Percentiles rank a stretch among this genome's conserved stretches.
These are phyloP conservation scores for Cladosporium sp. DNA, from an alignment of 2,329 filamentous ascomycete genomes.

Conservation along the genomic window DNA sequence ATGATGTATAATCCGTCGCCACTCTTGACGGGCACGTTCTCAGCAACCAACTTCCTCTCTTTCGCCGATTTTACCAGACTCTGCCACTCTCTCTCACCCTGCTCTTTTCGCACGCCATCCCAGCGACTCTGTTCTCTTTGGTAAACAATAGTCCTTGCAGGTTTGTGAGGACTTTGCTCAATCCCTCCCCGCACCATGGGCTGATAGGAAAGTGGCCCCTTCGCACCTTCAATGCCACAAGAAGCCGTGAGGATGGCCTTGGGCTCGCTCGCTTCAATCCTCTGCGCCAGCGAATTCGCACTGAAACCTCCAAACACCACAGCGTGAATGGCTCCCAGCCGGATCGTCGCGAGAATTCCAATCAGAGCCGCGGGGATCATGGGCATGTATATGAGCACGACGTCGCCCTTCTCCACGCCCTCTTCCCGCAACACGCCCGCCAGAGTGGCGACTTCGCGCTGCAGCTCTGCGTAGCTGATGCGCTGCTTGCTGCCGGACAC, in stretches of 20 bases:
- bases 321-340: constrained; percentile 82
- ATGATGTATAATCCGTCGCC: constrained; percentile 85
- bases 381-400: constrained; percentile 92
- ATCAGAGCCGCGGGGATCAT: constrained; percentile 92
- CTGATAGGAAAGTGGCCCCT: constrained; percentile 73
- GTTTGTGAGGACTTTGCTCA: constrained; percentile 64
- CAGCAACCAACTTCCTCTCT: constrained; percentile 63
- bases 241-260: constrained; percentile 79
- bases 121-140: constrained; percentile 74
- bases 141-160: constrained; percentile 72
- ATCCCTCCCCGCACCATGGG: constrained; percentile 73
- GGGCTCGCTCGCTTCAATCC: constrained; percentile 78
- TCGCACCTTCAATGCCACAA: constrained; percentile 84
- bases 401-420: constrained; percentile 77
- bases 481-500: constrained; percentile 70
- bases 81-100: constrained; percentile 76
- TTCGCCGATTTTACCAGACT: constrained; percentile 66
- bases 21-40: constrained; percentile 72
- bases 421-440: constrained; percentile 79
- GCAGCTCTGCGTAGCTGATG: constrained; percentile 70
- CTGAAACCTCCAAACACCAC: constrained; percentile 95
- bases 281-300: constrained; percentile 72
- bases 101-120: constrained; percentile 62
- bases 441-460: constrained; percentile 74
- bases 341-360: constrained; percentile 74